A percentile compares a stretch with the other conserved stretches of the same genome.
Evolutionary conservation across 129 eudicot genomes (phyloP).

Genomic region (Tagetes erecta): DNA sequence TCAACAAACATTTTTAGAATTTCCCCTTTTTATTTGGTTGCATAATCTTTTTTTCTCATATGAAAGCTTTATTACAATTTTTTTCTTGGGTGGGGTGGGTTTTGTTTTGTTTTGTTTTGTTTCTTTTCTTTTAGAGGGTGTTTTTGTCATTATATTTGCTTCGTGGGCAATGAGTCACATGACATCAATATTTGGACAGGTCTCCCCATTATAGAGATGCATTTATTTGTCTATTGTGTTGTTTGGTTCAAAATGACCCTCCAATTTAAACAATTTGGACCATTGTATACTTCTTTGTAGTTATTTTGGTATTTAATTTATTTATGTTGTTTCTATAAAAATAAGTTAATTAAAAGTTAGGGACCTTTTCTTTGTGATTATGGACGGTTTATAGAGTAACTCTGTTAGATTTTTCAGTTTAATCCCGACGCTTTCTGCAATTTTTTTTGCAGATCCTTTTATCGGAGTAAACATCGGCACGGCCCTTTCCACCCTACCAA

Average conservation of each 20-base stretch:
- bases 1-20: too few species aligned
- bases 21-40: too few species aligned
- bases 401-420: neutral
- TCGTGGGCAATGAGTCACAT: neutral
- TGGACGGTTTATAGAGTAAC: too few species aligned
- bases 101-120: too few species aligned
- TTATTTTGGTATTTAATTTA: neutral
- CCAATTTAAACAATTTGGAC: neutral
- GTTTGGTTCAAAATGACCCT: neutral
- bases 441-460: slow-evolving; percentile 33
- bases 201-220: slow-evolving; percentile 2
- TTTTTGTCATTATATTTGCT: neutral
- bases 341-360: too few species aligned
- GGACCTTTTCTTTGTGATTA: too few species aligned
- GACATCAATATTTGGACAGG: slow-evolving; percentile 14
- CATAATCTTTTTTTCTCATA: neutral
- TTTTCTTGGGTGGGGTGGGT: neutral
- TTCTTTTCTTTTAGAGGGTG: neutral
- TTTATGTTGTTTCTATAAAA: too few species aligned
- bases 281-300: neutral
- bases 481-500: slow-evolving; percentile 73
- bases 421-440: neutral
- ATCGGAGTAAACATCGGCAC: slow-evolving; percentile 87
- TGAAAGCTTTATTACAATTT: neutral
- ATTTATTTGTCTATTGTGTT: slow-evolving; percentile 7